These are phyloP conservation scores for Calonectria leucothoes DNA, from an alignment of 2,329 filamentous ascomycete genomes.

Conservation along the genomic window DNA sequence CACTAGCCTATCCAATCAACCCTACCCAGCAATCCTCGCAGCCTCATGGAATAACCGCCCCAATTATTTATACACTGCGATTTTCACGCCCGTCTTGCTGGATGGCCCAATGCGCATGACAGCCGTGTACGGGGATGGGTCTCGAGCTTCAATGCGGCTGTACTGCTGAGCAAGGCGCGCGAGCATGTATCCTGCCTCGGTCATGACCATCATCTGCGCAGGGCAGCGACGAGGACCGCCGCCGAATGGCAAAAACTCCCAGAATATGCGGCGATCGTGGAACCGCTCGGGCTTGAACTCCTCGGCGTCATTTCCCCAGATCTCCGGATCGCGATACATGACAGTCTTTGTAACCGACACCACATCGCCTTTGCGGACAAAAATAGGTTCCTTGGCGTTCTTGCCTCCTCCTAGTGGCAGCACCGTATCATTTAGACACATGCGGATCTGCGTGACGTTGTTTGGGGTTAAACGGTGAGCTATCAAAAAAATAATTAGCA, in stretches of 20 bases:
- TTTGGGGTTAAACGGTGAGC: constrained; percentile 29
- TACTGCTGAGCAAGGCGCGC: constrained; percentile 13
- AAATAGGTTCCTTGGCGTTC: constrained; percentile 58
- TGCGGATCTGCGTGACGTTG: constrained; percentile 28
- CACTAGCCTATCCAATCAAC: not conserved
- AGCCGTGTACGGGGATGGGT: constrained; percentile 18
- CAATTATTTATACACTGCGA: constrained; percentile 18
- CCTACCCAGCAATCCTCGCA: not conserved
- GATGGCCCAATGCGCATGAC: constrained; percentile 24
- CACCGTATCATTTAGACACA: constrained; percentile 52
- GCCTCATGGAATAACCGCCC: not conserved
- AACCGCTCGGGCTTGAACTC: constrained; percentile 55
- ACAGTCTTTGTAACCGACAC: constrained; percentile 56
- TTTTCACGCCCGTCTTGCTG: constrained; percentile 23
- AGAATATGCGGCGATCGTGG: constrained; percentile 32
- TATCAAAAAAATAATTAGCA: not conserved
- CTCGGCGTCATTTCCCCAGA: constrained; percentile 52
- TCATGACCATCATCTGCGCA: constrained; percentile 36
- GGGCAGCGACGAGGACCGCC: constrained; percentile 35
- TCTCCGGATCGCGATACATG: constrained; percentile 50
- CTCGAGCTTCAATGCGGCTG: constrained; percentile 21
- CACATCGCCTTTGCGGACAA: constrained; percentile 59
- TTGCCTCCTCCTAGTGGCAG: constrained; percentile 63
- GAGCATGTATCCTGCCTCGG: constrained; percentile 33
- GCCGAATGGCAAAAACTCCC: constrained; percentile 37